Evolutionary conservation across 129 eudicot species (phyloP), one percentile per base, ranked within the genome.

Genomic region (Chrysanthemum lavandulifolium): DNA sequence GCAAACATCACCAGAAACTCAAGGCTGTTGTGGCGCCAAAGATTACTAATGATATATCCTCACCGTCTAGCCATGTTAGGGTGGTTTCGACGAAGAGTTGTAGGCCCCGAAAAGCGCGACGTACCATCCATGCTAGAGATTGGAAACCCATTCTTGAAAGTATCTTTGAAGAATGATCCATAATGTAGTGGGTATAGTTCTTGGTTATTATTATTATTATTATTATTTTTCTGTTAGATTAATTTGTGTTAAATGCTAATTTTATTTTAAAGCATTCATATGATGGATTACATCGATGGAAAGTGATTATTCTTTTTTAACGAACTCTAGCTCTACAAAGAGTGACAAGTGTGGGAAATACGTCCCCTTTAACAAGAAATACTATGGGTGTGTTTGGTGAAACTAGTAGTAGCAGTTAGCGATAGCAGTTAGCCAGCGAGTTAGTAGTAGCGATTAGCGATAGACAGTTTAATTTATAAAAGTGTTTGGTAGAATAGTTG

Each of bases 101-200:
- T n/a, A 74, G 81, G n/a, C 83, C 83, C 53, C 78, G 84, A 27
- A 69, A 86, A 65, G 73, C 78, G 52, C 18, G 25, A 21, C 69
- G 51, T n/a, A 8, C 53, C n/a, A 50, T 73, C 13, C 51, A 74
- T 43, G 75, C 54, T 16, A 85, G 82, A 19, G 76, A 66, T n/a
- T 88, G 91, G 91, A 76, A 57, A 65, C 96, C 96, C 36, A 80
- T 81, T 13, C 79, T 88, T 18, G 83, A 85, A 73, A 78, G 85
- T 78, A 88, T 88, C 49, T 45, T 71, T 15, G 96, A 88, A 83
- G 90, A 88, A 64, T 6, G 43, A 64, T 64, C 0, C 57, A 7
- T 33, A 2, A 14, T 13, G 21, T 13, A 31, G 15, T 14, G 6
- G 27, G 29, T 61, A 1, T 12, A 66, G 52, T 27, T 72, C 10